Base-by-base conservation (phyloP, 2,329 filamentous ascomycete species). In the Xylaria multiplex region DNA sequence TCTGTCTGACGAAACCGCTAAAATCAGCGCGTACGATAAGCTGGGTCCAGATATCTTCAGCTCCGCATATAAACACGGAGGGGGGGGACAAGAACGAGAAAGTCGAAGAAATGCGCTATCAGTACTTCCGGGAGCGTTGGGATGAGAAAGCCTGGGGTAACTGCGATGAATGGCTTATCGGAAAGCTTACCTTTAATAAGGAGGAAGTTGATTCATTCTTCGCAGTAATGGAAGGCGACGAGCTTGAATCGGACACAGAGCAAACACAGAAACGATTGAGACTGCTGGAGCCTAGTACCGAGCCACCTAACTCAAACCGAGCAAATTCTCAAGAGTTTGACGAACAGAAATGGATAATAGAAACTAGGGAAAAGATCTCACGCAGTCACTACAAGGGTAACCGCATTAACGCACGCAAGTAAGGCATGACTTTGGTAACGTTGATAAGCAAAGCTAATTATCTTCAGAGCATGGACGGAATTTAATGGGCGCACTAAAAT, bases 401-500 rank as follows among this genome's bases (percentile, higher is more conserved):
- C 9, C 73, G 73, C 22, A 52, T 65, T 22, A 69, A 70, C 55
- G 72, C 73, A 46, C 69, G 69, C 43, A 72, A 65, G 73, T 74
- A 72, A 48, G 52, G 4, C 16, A 32, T 32, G 3, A 30, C n/a
- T 19, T 13, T 2, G 19, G 13, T 24, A 35, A 58, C 13, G 42
- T 56, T 42, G 11, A 19, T n/a, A 16, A 24, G 56, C 53, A 3
- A 24, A 63, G 45, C 69, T 73, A 40, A 72, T 67, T 52, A 65
- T 64, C 1, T 68, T 54, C 59, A 85, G 85, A 6, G 82, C 84
- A 6, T 88, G 86, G 86, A 80, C 83, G 64, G 84, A 84, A 71
- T 93, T 93, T 74, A 87, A 87, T 65, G 81, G 83, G 65, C 82
- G 85, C 9, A 89, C 86, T 7, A 82, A 85, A 61, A 86, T 86